phyloP scores from a whole-genome alignment of 305 asterid genomes.

The Fraxinus floribunda region DNA sequence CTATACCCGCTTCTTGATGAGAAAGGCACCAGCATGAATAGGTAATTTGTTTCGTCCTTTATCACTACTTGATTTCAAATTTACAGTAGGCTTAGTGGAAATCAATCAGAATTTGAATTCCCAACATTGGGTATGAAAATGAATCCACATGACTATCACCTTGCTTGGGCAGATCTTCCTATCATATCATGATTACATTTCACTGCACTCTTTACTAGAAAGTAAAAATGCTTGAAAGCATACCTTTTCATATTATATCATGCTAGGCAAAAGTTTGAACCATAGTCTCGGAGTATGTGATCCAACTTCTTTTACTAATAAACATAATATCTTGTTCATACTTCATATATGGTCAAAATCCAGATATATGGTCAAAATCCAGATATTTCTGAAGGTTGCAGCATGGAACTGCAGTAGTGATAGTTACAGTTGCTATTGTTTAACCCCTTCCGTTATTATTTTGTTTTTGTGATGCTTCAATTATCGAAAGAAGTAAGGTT shows the following conservation, averaged over 20 bases:
- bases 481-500: constrained; percentile 11
- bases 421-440: not conserved
- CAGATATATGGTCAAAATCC: not conserved
- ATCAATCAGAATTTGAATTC: constrained; percentile 6
- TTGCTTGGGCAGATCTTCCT: constrained; percentile 11
- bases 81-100: constrained; percentile 14
- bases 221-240: constrained; percentile 11
- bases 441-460: not conserved
- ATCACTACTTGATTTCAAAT: constrained; percentile 13
- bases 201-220: constrained; percentile 10
- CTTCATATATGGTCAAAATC: not conserved
- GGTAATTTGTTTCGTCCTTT: constrained; percentile 43
- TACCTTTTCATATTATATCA: not conserved
- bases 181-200: constrained; percentile 17
- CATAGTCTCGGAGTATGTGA: not conserved
- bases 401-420: constrained; percentile 11
- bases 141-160: constrained; percentile 11
- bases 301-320: constrained; percentile 1
- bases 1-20: constrained; percentile 83
- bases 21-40: constrained; percentile 92
- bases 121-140: not conserved
- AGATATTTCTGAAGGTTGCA: not conserved
- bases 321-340: not conserved
- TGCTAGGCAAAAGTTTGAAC: constrained; percentile 4
- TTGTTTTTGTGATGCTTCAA: not conserved